Conservation (phyloP, 768 basidiomycete genomes). For the Amanita polypyramis region DNA sequence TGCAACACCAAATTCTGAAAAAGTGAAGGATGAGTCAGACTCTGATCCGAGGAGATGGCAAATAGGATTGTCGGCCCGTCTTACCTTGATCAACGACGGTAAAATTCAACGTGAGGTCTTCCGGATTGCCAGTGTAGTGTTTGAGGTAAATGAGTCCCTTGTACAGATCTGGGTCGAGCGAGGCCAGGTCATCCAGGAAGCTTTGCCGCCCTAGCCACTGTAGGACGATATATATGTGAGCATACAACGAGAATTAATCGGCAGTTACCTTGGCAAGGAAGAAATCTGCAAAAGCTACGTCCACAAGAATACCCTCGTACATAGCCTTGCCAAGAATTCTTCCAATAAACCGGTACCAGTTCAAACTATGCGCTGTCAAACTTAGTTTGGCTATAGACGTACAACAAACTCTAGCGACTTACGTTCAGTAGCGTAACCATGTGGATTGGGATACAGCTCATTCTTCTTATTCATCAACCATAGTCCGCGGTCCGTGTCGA, state of each 20-base stretch:
- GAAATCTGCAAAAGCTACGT: conserved; percentile 92
- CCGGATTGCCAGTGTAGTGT: conserved; percentile 77
- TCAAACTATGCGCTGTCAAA: conserved; percentile 62
- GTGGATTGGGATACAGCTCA: conserved; percentile 92
- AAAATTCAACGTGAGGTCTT: conserved; percentile 86
- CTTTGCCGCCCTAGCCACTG: conserved; percentile 91
- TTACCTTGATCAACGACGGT: conserved; percentile 78
- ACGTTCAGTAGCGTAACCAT: conserved; percentile 85
- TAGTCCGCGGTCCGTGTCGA: conserved; percentile 87
- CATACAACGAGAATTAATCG: neutral
- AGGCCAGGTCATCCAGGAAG: conserved; percentile 86
- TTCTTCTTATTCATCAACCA: conserved; percentile 90
- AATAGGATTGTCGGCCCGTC: conserved; percentile 11
- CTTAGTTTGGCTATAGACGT: neutral
- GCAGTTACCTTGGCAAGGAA: conserved; percentile 72
- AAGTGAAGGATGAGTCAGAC: neutral
- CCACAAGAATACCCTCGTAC: conserved; percentile 92
- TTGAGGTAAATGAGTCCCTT: conserved; percentile 89
- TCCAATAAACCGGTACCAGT: conserved; percentile 92
- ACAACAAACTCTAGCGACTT: conserved; percentile 17
- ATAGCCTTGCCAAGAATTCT: conserved; percentile 92
- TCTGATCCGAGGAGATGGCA: neutral
- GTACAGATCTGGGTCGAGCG: conserved; percentile 87
- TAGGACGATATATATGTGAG: neutral
- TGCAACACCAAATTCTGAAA: conserved; percentile 71